A percentile compares a stretch with the other conserved stretches of the same genome.
These are phyloP conservation scores for Apiotrichum sp. DNA, from an alignment of 1,284 basidiomycete species.

Conservation along the genomic window DNA sequence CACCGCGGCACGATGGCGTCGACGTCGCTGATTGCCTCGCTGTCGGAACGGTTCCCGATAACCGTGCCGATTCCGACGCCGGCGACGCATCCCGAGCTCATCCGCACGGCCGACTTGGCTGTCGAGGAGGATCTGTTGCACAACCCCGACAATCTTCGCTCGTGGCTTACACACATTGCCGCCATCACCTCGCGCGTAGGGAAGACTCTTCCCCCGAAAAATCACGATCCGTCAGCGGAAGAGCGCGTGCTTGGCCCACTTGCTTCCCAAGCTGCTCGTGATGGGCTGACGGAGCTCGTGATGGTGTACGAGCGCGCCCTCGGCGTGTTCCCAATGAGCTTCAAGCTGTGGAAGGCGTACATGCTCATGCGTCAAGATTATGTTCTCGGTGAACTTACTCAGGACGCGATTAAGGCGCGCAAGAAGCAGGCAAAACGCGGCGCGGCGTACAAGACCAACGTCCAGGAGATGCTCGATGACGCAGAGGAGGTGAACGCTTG, in stretches of 20 bases:
- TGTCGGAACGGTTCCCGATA: constrained; percentile 60
- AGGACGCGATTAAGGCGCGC: constrained; percentile 43
- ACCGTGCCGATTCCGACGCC: constrained; percentile 80
- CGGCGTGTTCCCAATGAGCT: constrained; percentile 77
- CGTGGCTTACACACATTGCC: constrained; percentile 85
- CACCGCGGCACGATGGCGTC: constrained; percentile 19
- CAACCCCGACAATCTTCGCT: constrained; percentile 82
- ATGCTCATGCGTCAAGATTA: constrained; percentile 75
- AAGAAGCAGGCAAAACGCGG: constrained; percentile 61
- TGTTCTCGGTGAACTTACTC: constrained; percentile 64
- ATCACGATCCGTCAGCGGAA: constrained; percentile 33
- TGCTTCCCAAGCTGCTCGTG: constrained; percentile 63
- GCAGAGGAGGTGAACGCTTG: constrained; percentile 79
- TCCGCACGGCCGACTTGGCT: constrained; percentile 69
- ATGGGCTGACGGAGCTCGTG: constrained; percentile 72
- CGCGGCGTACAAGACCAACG: constrained; percentile 72
- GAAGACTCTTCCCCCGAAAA: constrained; percentile 53
- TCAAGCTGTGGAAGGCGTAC: constrained; percentile 94
- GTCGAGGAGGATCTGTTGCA: constrained; percentile 94
- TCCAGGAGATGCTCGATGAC: constrained; percentile 79
- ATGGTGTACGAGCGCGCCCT: constrained; percentile 92
- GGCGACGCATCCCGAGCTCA: constrained; percentile 65
- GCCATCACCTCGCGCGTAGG: constrained; percentile 61
- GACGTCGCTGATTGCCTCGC: constrained; percentile 31
- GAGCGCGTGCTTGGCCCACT: constrained; percentile 51